A percentile compares a stretch with the other conserved stretches of the same genome.
These are phyloP conservation scores for Trametes polyzona DNA, from an alignment of 1,284 basidiomycete genomes.

Conservation along the genomic window DNA sequence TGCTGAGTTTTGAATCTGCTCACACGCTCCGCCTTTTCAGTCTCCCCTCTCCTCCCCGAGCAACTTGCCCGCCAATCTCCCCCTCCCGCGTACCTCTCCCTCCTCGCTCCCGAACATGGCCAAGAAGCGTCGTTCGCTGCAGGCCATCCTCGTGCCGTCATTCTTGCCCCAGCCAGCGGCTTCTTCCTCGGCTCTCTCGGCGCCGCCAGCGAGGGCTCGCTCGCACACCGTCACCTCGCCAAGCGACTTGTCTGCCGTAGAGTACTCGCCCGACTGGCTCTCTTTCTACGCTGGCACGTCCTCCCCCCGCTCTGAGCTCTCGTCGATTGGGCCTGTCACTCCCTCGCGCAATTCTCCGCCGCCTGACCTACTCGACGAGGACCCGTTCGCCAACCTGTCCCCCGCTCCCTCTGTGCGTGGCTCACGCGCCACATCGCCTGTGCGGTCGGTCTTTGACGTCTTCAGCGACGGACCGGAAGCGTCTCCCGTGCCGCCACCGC, in stretches of 20 bases:
- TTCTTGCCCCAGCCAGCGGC: constrained; percentile 40
- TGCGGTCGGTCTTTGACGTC: constrained; percentile 26
- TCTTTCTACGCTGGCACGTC: constrained; percentile 24
- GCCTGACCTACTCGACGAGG: constrained; percentile 62
- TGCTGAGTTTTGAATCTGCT: too few relatives aligned
- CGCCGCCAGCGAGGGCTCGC: constrained; percentile 17
- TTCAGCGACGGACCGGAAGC: constrained; percentile 12
- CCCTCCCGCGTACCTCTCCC: constrained; percentile 22
- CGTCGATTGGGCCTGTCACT: constrained; percentile 19
- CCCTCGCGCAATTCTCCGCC: constrained; percentile 36
- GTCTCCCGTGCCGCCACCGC: constrained; percentile 26
- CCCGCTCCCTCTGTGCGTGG: constrained; percentile 32
- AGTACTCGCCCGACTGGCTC: constrained; percentile 21
- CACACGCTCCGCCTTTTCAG: constrained; percentile 21
- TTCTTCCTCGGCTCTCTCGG: constrained; percentile 17
- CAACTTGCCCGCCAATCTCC: constrained; percentile 5
- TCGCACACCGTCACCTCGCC: constrained; percentile 23
- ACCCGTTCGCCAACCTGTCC: constrained; percentile 68
- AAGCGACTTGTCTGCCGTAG: constrained; percentile 10
- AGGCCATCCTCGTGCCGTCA: constrained; percentile 50
- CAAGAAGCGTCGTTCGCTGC: constrained; percentile 55
- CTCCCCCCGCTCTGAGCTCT: constrained; percentile 23
- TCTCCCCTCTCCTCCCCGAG: constrained; percentile 8
- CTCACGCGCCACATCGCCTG: constrained; percentile 25
- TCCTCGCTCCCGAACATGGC: constrained; percentile 31